These are phyloP conservation scores for Termitomyces sp. DNA, from an alignment of 768 basidiomycete species.

Conservation along the genomic window DNA sequence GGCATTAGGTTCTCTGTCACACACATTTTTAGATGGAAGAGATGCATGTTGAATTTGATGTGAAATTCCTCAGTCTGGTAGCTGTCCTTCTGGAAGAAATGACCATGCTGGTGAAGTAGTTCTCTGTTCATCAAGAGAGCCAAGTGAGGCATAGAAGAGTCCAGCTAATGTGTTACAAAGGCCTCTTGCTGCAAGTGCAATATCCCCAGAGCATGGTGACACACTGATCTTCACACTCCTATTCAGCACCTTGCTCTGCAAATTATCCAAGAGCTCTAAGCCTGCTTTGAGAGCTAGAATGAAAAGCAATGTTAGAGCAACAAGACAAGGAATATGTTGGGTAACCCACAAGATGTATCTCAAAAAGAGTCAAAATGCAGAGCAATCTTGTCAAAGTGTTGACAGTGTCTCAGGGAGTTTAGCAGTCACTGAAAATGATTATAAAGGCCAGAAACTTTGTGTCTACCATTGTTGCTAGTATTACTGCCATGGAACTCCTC, in stretches of 20 bases:
- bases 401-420: too few species aligned
- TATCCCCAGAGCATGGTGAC: constrained; percentile 91
- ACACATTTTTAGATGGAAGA: constrained; percentile 83
- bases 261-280: constrained; percentile 64
- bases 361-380: too few species aligned
- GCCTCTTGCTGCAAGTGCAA: constrained; percentile 74
- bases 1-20: constrained; percentile 97
- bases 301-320: too few species aligned
- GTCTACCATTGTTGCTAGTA: too few species aligned
- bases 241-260: constrained; percentile 86
- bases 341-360: too few species aligned
- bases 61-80: constrained; percentile 39
- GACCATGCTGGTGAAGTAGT: constrained; percentile 62
- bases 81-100: constrained; percentile 56
- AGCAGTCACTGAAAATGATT: too few species aligned
- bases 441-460: too few species aligned
- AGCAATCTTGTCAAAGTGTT: too few species aligned
- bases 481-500: too few species aligned
- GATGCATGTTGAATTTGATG: constrained; percentile 70
- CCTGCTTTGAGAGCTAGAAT: too few species aligned
- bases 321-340: too few species aligned
- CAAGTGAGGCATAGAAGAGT: constrained; percentile 90
- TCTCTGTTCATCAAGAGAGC: constrained; percentile 65
- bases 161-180: constrained; percentile 89
- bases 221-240: constrained; percentile 97